Conservation (phyloP, 768 basidiomycete genomes). For the Panaeolus cyanescens region DNA sequence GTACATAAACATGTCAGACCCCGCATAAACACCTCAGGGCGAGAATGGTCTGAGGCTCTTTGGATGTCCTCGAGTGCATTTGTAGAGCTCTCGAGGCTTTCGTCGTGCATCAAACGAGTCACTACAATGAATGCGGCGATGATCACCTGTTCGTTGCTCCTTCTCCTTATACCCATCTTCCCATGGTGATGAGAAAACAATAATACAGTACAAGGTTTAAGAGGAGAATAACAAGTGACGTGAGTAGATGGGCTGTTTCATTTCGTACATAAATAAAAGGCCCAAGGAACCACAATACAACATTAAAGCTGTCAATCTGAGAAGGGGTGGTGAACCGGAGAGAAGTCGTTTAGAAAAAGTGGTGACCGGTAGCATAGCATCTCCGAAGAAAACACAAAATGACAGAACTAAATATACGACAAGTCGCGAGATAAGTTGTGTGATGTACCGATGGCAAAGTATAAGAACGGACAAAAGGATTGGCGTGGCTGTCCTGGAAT, state of each 20-base stretch:
- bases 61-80: not conserved
- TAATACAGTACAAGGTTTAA: not conserved
- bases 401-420: not conserved
- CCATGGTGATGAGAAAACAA: conserved; percentile 1
- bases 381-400: not conserved
- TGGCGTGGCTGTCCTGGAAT: not conserved
- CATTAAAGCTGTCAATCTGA: not conserved
- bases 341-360: not conserved
- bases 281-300: not conserved
- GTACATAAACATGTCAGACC: not conserved
- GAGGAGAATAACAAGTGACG: not conserved
- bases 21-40: conserved; percentile 2
- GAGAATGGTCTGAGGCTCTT: not conserved
- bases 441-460: not conserved
- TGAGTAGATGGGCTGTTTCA: not conserved
- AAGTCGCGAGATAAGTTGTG: not conserved
- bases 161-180: not conserved
- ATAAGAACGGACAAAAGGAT: not conserved
- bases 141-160: not conserved
- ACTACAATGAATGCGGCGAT: not conserved
- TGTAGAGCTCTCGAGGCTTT: not conserved
- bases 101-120: not conserved
- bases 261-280: not conserved
- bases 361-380: not conserved
- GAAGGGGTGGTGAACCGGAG: not conserved